Evolutionary conservation across 768 basidiomycete species (phyloP), one percentile per base, ranked within the genome.

Genomic region (Lactarius quietus): DNA sequence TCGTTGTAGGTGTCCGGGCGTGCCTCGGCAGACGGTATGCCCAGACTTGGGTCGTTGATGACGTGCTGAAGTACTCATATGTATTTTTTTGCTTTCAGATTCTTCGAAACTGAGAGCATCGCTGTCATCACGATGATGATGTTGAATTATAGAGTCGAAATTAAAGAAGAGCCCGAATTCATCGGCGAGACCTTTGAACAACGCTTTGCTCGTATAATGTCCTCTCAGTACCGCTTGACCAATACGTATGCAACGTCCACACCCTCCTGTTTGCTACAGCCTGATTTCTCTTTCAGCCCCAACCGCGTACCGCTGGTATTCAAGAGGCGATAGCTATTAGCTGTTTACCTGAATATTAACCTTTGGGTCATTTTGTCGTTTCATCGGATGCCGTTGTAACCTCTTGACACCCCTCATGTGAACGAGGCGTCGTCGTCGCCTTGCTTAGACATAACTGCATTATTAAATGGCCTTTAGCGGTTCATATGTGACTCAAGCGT

Each of bases 161-260:
- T 84, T 35, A 82, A 82, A 64, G 81, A 83, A 43, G 83, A 85
- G 45, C 78, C 66, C 75, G 73, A 81, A 60, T 83, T 80, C 66
- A 74, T 76, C 0, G 61, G 70, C 10, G 82, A 83, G 69, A 77
- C 80, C 0, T 79, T 82, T 54, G 80, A 80, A 65, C 72, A 80
- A 64, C 75, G 77, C 57, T 81, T 76, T 63, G 74, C 71, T 26
- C 68, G 68, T 20, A 17, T 68, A n/a, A 57, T 39, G 14, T 54
- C 35, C 2, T 63, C 29, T 9, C 5, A 31, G 10, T 18, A 48
- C 1, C 20, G 39, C 4, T 23, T 70, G 36, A 65, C 64, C 39
- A 61, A 36, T 4, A 60, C 18, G 68, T 63, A 53, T 20, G 68
- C 59, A 29, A 20, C 26, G 5, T 31, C 36, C 26, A 6, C n/a